Evolutionary conservation across 345 rosid genomes (phyloP), one percentile per base, ranked within the genome.

Genomic region (Lepidium aucheri): DNA sequence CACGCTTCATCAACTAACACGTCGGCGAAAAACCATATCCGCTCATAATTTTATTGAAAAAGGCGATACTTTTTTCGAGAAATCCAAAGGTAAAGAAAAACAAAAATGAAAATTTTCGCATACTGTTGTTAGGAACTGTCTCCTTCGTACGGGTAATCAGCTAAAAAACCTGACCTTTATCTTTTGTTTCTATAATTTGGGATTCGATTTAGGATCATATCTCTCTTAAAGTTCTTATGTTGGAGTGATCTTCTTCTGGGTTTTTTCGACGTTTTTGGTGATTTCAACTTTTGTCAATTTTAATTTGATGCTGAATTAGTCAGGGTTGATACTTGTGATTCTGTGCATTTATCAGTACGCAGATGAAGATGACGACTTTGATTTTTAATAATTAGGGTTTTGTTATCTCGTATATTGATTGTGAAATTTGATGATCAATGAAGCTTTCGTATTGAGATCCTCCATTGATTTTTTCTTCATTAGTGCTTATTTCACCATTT

Each of bases 1-100:
- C 67, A 73, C 72, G 72, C 76, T 73, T 59, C 72, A 42, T 51
- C 66, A 15, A 51, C 63, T 24, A 57, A 67, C 72, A 73, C 72
- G 77, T 60, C 57, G 57, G 22, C 51, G 13, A 33, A 24, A 65
- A 73, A 73, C 52, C 77, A 52, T 58, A 65, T 73, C 76, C 76
- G 40, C 72, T 65, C 72, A 43, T 70, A 2, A 32, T 3, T 63
- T 70, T 28, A 13, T 46, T 2, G 14, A 11, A 56, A 71, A 64
- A 47, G 47, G 15, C 26, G 0, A 46, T 36, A 16, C 1, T 0
- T 9, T 20, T 49, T 30, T 12, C 11, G 38, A 44, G 11, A 30
- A 63, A 20, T 47, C 22, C 28, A 5, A 64, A 34, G 20, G 33
- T 14, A 1, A 0, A 60, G 42, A 22, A 20, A 20, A 20, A 20